A percentile compares a stretch with the other conserved stretches of the same genome.
phyloP scores from a whole-genome alignment of 805 yeast genomes.

The Cyberlindnera americana region DNA sequence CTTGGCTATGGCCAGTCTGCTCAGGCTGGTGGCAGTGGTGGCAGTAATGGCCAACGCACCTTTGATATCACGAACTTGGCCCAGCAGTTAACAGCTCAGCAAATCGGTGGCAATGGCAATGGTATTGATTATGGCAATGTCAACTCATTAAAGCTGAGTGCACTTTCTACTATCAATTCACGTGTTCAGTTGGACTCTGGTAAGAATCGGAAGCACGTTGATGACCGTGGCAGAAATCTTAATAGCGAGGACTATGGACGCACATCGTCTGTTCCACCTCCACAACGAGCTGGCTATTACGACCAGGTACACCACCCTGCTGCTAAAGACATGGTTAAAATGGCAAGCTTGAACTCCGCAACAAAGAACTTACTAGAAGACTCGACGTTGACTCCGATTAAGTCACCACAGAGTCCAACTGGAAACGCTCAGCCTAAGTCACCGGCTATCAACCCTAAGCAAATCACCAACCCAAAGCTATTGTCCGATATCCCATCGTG shows the following conservation, averaged over 20 bases:
- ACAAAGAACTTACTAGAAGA: slow-evolving; percentile 16
- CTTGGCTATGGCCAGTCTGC: slow-evolving; percentile 1
- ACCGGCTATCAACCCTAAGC: slow-evolving; percentile 46
- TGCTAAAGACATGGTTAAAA: slow-evolving; percentile 16
- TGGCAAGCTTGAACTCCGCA: slow-evolving; percentile 23
- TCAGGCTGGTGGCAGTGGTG: no score
- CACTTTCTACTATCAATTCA: slow-evolving; percentile 60
- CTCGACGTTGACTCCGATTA: slow-evolving; percentile 2
- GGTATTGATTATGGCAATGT: slow-evolving; percentile 21
- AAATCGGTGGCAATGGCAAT: slow-evolving; percentile 6
- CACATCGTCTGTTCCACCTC: slow-evolving; percentile 26
- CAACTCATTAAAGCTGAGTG: slow-evolving; percentile 59
- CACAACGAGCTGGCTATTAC: slow-evolving; percentile 25
- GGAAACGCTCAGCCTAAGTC: slow-evolving; percentile 32
- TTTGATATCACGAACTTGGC: slow-evolving; percentile 29
- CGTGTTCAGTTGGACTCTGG: slow-evolving; percentile 41
- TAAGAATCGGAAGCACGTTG: slow-evolving; percentile 28
- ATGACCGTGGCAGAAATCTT: slow-evolving; percentile 18
- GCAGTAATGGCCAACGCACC: slow-evolving; percentile 12
- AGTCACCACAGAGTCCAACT: slow-evolving; percentile 9
- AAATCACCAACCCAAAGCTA: slow-evolving; percentile 48
- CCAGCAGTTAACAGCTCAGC: slow-evolving; percentile 25
- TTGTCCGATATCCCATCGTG: slow-evolving; percentile 84
- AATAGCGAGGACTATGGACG: slow-evolving; percentile 10
- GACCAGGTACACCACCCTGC: slow-evolving; percentile 11